Evolutionary conservation across 495 filamentous ascomycete genomes (phyloP).

Genomic region (Talaromyces nanjingensis): DNA sequence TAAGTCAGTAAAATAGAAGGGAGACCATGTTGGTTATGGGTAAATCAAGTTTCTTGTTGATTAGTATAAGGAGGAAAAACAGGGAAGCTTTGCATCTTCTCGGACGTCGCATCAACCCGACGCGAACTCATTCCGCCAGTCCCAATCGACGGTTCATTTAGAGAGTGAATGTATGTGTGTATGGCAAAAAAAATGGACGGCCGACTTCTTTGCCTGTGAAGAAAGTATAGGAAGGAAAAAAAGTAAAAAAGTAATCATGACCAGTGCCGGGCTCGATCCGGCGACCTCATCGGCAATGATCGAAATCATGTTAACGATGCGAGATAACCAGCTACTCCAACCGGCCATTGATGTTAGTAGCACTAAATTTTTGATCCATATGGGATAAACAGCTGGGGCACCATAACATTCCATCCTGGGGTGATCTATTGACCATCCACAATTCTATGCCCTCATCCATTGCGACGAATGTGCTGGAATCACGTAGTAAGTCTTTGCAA

Average conservation of each 20-base stretch:
- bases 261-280: not conserved
- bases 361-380: not conserved
- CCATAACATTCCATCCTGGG: no score
- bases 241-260: not conserved
- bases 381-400: no score
- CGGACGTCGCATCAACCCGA: not conserved
- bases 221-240: not conserved
- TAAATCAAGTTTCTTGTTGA: not conserved
- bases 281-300: not conserved
- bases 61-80: not conserved
- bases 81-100: not conserved
- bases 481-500: no score
- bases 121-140: not conserved
- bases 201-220: no score
- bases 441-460: no score
- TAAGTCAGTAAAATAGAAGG: no score
- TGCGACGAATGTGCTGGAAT: no score
- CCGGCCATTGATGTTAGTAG: not conserved
- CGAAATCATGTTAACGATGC: not conserved
- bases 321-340: not conserved
- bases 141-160: not conserved
- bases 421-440: no score
- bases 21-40: not conserved
- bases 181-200: not conserved
- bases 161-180: not conserved